Percentiles rank a stretch among this genome's conserved stretches.
Conservation (phyloP, 495 filamentous ascomycete genomes). For the Symbiotaphrina buchneri region DNA sequence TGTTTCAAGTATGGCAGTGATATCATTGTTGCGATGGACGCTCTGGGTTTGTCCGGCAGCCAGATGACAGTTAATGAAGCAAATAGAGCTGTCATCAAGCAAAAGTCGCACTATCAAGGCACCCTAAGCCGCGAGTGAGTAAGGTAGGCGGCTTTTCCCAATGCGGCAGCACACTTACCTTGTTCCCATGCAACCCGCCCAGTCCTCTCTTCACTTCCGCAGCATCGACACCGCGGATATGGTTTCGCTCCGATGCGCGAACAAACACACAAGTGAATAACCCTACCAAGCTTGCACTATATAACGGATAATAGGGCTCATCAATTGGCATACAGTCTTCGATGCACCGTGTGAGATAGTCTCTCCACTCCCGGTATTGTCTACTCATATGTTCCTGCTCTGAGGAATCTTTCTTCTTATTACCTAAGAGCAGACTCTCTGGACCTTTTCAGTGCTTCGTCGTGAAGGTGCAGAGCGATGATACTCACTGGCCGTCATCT, state of each 20-base stretch:
- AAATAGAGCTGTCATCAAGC: constrained; percentile 78
- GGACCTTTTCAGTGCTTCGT: constrained; percentile 6
- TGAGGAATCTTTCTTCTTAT: constrained; percentile 73
- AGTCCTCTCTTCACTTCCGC: constrained; percentile 87
- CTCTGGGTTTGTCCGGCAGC: constrained; percentile 85
- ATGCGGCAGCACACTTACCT: constrained; percentile 23
- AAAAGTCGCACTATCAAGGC: constrained; percentile 80
- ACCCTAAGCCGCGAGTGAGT: constrained; percentile 21
- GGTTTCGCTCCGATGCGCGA: constrained; percentile 47
- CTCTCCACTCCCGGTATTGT: constrained; percentile 89
- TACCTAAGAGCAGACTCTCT: constrained; percentile 23
- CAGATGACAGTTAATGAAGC: constrained; percentile 94
- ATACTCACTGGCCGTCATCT: constrained; percentile 69
- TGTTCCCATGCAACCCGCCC: constrained; percentile 86
- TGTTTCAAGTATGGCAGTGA: constrained; percentile 73
- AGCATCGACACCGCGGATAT: constrained; percentile 51
- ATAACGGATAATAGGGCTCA: constrained; percentile 64
- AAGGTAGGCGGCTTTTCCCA: no score
- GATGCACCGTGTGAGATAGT: constrained; percentile 58
- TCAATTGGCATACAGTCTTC: constrained; percentile 64
- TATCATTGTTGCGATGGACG: constrained; percentile 76
- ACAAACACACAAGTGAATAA: constrained; percentile 93
- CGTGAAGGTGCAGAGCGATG: neutral
- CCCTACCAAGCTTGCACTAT: constrained; percentile 75
- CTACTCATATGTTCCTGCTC: constrained; percentile 92